Evolutionary conservation across 257 asterid genomes (phyloP).

Genomic region (Galeopsis tetrahit): DNA sequence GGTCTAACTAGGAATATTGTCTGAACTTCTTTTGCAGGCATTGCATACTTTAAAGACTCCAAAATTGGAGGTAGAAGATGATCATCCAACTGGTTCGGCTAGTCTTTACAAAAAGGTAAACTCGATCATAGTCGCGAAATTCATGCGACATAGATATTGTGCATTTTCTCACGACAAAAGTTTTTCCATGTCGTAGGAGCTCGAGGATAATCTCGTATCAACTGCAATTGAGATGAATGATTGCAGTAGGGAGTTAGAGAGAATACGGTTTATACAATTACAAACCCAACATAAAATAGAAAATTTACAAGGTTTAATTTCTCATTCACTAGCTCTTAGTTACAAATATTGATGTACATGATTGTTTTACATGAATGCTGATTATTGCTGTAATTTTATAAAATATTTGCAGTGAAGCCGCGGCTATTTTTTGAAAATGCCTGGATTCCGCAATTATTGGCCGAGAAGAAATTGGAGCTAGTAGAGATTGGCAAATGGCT

Average conservation of each 20-base stretch:
- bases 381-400: background rate
- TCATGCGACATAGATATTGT: background rate
- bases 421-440: background rate
- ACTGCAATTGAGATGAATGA: background rate
- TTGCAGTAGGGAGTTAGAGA: background rate
- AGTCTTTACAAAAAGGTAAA: too few species aligned
- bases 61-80: too few species aligned
- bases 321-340: background rate
- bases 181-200: background rate
- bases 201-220: background rate
- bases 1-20: too few species aligned
- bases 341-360: background rate
- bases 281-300: background rate
- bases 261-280: background rate
- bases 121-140: background rate
- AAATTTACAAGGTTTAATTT: slow-evolving; percentile 1
- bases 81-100: too few species aligned
- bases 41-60: too few species aligned
- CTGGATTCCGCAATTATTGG: background rate
- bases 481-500: background rate
- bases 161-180: background rate
- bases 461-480: background rate
- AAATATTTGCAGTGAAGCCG: background rate
- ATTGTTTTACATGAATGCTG: background rate
- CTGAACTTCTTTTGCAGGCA: too few species aligned